Evolutionary conservation across 768 basidiomycete species (phyloP).

Genomic region (Melanogaster broomeanus): DNA sequence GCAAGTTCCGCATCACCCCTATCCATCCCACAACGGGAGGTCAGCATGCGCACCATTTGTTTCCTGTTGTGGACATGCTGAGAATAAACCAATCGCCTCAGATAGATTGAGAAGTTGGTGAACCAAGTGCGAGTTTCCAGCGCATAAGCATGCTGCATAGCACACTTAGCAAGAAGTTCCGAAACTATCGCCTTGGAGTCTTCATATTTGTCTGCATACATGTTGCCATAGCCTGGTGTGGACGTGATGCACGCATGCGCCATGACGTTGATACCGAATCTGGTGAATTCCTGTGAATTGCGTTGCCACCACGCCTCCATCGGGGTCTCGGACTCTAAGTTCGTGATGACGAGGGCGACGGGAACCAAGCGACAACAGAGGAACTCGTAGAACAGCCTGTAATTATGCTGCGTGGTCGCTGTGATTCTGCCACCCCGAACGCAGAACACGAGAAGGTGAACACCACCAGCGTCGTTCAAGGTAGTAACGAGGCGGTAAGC

Average conservation of each 20-base stretch:
- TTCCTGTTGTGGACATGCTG: conserved; percentile 21
- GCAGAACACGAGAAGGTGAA: conserved; percentile 41
- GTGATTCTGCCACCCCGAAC: conserved; percentile 40
- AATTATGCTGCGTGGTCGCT: conserved; percentile 37
- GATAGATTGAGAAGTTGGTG: conserved; percentile 23
- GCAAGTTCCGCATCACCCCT: conserved; percentile 18
- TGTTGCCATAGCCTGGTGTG: conserved; percentile 31
- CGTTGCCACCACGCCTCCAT: conserved; percentile 38
- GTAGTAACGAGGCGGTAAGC: conserved; percentile 32
- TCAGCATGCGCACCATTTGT: conserved; percentile 27
- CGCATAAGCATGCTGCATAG: conserved; percentile 16
- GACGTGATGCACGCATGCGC: conserved; percentile 35
- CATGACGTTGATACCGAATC: conserved; percentile 19
- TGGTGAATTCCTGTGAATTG: conserved; percentile 26
- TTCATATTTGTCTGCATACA: conserved; percentile 36
- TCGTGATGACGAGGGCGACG: conserved; percentile 40
- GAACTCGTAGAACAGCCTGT: conserved; percentile 38
- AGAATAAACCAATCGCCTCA: conserved; percentile 22
- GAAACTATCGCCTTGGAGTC: conserved; percentile 32
- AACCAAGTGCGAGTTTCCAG: conserved; percentile 26
- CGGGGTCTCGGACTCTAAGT: conserved; percentile 35
- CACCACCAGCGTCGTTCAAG: conserved; percentile 29
- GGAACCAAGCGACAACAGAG: conserved; percentile 41
- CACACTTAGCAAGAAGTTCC: conserved; percentile 24
- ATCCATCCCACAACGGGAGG: conserved; percentile 26